These are phyloP conservation scores for Nadsonia commutata DNA, from an alignment of 1,139 yeast species.

Conservation along the genomic window DNA sequence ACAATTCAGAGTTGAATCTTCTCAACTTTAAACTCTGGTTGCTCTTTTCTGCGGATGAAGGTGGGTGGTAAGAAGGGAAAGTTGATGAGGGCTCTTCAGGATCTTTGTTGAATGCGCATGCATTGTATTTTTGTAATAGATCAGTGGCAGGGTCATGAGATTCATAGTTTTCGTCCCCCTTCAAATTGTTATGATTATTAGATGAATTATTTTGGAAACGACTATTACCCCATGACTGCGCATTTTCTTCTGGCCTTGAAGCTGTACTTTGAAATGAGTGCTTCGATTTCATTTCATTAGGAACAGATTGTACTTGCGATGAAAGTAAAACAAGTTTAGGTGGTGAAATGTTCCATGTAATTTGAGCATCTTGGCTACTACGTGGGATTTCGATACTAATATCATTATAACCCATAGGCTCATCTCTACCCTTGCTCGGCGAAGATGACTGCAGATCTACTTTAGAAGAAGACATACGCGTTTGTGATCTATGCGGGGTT, in stretches of 20 bases:
- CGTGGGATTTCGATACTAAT: neutral
- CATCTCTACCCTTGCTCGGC: neutral
- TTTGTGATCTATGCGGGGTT: neutral
- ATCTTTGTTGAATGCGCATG: neutral
- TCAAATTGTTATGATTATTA: too few relatives aligned
- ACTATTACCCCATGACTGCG: neutral
- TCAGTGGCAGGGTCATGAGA: neutral
- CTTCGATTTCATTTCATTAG: neutral
- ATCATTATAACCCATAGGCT: neutral
- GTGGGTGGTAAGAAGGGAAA: neutral
- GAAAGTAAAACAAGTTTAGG: neutral
- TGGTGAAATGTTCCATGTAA: constrained; percentile 5
- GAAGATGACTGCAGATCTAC: neutral
- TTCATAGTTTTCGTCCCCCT: too few relatives aligned
- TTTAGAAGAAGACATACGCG: neutral
- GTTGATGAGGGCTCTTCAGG: neutral
- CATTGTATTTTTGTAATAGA: neutral
- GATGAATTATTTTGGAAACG: neutral
- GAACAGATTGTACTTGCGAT: neutral
- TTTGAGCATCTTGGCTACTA: constrained; percentile 1
- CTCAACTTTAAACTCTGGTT: neutral
- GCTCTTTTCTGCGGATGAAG: neutral
- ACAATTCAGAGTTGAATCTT: neutral
- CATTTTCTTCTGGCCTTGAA: neutral
- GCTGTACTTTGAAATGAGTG: neutral